phyloP scores from a whole-genome alignment of 164 flowering plant species.

The Sextonia rubra region DNA sequence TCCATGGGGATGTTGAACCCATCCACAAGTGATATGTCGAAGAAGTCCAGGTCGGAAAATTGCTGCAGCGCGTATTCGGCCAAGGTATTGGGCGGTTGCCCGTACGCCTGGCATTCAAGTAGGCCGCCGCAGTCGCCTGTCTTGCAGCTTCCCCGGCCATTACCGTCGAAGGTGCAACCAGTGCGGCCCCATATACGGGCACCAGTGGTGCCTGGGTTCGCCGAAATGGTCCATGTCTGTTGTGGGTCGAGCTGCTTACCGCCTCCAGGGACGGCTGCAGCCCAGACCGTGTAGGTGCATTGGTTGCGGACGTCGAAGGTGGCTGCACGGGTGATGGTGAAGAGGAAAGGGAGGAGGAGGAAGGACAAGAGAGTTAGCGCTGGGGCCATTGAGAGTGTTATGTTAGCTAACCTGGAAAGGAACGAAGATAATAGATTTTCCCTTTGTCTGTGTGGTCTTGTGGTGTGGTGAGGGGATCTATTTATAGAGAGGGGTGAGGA shows the following conservation, averaged over 20 bases:
- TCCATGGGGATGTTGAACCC: constrained; percentile 33
- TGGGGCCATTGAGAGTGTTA: too few relatives aligned
- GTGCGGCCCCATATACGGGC: constrained; percentile 35
- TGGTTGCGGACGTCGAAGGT: constrained; percentile 10
- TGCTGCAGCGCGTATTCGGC: constrained; percentile 26
- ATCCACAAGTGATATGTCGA: constrained; percentile 27
- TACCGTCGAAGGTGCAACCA: constrained; percentile 20
- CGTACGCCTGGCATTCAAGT: constrained; percentile 18
- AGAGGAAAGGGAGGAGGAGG: constrained; percentile 2
- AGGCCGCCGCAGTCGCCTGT: constrained; percentile 26
- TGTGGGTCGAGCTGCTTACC: not conserved
- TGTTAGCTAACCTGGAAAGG: too few relatives aligned
- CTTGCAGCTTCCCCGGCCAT: constrained; percentile 22
- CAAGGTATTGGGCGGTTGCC: constrained; percentile 23
- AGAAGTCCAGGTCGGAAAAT: constrained; percentile 15
- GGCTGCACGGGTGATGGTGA: not conserved
- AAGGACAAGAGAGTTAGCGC: not conserved
- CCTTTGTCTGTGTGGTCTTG: too few relatives aligned
- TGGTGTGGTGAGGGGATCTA: too few relatives aligned
- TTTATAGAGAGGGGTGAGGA: too few relatives aligned
- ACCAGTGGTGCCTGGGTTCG: not conserved
- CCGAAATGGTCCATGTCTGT: not conserved
- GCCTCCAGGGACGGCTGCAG: constrained; percentile 4
- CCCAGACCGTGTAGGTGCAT: constrained; percentile 5
- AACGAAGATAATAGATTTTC: too few relatives aligned